Evolutionary conservation across 2,329 filamentous ascomycete species (phyloP), one percentile per base, ranked within the genome.

Genomic region (Clathrospora elynae): DNA sequence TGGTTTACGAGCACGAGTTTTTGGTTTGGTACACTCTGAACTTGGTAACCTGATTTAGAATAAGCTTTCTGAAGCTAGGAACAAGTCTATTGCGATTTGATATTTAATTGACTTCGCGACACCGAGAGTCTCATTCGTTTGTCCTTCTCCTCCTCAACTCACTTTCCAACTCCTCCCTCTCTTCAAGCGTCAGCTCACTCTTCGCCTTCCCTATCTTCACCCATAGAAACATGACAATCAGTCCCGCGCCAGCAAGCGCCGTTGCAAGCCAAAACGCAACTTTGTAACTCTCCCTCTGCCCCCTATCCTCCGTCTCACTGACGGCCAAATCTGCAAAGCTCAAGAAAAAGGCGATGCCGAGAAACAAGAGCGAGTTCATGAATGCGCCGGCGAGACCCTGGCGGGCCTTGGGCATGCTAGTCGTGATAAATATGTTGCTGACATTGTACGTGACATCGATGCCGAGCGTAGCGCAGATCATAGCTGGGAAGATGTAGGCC

Each of bases 381-480:
- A 71, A 59, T 0, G 66, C 64, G 5, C 68, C 67, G 1, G 66
- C 68, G 1, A 70, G 55, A 0, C 66, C 67, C 38, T 71, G 68
- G 2, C 65, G 58, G 3, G 60, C 49, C 16, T 64, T 62, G 12
- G 66, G 66, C 53, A 70, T 52, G 0, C 56, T 62, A 0, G 65
- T 69, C 1, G 66, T 70, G 34, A 70, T 60, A 48, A 71, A 70
- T 28, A 71, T 67, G 40, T 68, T 71, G 45, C 59, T 60, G 22
- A 71, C 62, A 34, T 66, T 70, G 49, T 67, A 71, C 3, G 67
- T 70, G 13, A 71, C 55, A 35, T 71, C 67, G 24, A 71, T 59
- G 2, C 66, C 68, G 8, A 68, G 51, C 3, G 68, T 70, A n/a
- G 65, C 62, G 39, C 64, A 68, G 3, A 79, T 70, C 73, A 76